These are phyloP conservation scores for Candida jianshihensis DNA, from an alignment of 805 yeast species.

Conservation along the genomic window DNA sequence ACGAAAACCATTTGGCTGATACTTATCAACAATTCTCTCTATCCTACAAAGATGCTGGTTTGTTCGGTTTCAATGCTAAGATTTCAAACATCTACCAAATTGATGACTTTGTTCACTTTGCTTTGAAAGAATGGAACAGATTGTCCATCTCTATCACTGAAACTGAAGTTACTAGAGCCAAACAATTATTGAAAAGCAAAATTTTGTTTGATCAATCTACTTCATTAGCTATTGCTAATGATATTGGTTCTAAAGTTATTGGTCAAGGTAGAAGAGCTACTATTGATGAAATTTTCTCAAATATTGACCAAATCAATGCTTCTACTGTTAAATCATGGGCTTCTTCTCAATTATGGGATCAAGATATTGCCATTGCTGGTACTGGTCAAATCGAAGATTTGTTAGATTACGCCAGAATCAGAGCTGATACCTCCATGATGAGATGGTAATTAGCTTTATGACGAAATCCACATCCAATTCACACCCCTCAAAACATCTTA, in stretches of 20 bases:
- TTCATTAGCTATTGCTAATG: conserved; percentile 44
- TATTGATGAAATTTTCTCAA: conserved; percentile 48
- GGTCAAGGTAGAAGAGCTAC: conserved; percentile 58
- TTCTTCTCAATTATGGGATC: conserved; percentile 69
- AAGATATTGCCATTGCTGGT: conserved; percentile 76
- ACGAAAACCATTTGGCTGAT: conserved; percentile 69
- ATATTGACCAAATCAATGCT: conserved; percentile 57
- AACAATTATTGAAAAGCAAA: conserved; percentile 60
- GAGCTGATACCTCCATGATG: conserved; percentile 87
- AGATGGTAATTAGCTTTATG: conserved; percentile 46
- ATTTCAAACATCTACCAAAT: conserved; percentile 50
- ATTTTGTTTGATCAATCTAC: conserved; percentile 44
- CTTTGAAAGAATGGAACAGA: conserved; percentile 85
- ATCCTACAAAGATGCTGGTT: conserved; percentile 71
- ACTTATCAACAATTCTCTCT: conserved; percentile 63
- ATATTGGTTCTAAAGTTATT: conserved; percentile 54
- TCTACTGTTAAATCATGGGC: conserved; percentile 69
- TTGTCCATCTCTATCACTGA: conserved; percentile 67
- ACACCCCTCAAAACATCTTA: background rate
- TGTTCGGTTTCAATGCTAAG: conserved; percentile 76
- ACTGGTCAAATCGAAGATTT: conserved; percentile 82
- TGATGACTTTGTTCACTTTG: conserved; percentile 76
- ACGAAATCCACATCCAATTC: no score
- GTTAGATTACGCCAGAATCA: conserved; percentile 77
- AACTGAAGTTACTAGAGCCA: conserved; percentile 73